Evolutionary conservation across 805 yeast genomes (phyloP).

Genomic region (Metschnikowia matae): DNA sequence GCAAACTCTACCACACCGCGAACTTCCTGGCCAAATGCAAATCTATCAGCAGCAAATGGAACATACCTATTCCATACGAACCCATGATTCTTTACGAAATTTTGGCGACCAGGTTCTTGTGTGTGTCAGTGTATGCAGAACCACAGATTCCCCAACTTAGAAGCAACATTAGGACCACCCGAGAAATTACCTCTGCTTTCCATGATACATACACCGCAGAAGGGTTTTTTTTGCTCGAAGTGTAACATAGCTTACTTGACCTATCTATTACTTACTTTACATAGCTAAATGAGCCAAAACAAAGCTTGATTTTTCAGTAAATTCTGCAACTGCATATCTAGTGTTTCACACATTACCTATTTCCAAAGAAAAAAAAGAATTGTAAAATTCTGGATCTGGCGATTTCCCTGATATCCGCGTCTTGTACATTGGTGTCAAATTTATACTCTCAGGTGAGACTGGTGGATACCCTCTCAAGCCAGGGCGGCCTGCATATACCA

Average conservation of each 20-base stretch:
- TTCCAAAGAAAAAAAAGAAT: neutral
- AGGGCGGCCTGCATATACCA: slow-evolving; percentile 11
- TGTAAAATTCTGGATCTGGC: neutral
- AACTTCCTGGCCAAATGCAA: neutral
- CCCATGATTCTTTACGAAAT: neutral
- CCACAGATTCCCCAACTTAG: neutral
- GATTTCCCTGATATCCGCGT: neutral
- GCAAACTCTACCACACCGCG: neutral
- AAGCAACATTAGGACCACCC: neutral
- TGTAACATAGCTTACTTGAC: neutral
- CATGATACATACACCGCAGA: neutral
- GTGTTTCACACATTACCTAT: neutral
- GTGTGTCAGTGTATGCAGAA: neutral
- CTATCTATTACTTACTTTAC: neutral
- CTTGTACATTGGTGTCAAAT: neutral
- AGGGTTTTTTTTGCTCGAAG: neutral
- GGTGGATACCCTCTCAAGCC: neutral
- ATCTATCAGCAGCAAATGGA: neutral
- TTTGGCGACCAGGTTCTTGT: neutral
- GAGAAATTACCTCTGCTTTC: neutral
- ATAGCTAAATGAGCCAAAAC: neutral
- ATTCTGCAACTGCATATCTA: neutral
- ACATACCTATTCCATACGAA: neutral
- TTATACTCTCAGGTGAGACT: neutral
- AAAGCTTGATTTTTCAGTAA: neutral